Evolutionary conservation across 208 protist genomes (phyloP).

Genomic region (Vickermania ingenoplastis): DNA sequence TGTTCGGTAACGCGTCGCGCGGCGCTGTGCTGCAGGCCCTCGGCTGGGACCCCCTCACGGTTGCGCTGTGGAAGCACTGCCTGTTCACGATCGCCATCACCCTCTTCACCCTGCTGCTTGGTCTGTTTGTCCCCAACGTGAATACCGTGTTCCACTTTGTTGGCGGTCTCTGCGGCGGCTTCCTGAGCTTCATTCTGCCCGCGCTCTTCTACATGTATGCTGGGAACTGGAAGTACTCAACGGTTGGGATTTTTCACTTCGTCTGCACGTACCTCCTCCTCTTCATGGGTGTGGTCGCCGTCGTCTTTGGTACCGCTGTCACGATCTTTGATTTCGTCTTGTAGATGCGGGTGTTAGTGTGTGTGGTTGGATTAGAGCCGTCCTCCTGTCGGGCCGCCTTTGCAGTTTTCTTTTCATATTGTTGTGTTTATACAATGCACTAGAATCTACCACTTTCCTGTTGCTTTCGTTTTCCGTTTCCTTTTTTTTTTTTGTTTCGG

Average conservation of each 20-base stretch:
- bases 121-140: conserved; percentile 22
- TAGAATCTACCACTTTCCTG: too few relatives aligned
- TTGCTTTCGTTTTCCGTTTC: too few relatives aligned
- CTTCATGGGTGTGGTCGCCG: conserved; percentile 29
- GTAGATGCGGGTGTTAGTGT: not conserved
- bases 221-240: conserved; percentile 22
- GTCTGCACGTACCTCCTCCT: conserved; percentile 33
- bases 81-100: conserved; percentile 20
- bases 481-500: too few relatives aligned
- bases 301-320: conserved; percentile 36
- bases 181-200: conserved; percentile 51
- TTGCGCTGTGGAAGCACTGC: conserved; percentile 38
- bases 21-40: conserved; percentile 24
- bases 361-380: not conserved
- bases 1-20: conserved; percentile 34
- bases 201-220: conserved; percentile 48
- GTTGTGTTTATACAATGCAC: too few relatives aligned
- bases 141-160: conserved; percentile 49
- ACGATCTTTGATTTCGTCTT: conserved; percentile 13
- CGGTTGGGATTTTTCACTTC: conserved; percentile 23
- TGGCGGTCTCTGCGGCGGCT: conserved; percentile 37
- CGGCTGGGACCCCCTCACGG: conserved; percentile 26
- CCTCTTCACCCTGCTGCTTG: conserved; percentile 12
- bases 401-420: too few relatives aligned
- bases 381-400: too few relatives aligned